A percentile compares a stretch with the other conserved stretches of the same genome.
Evolutionary conservation across 257 asterid genomes (phyloP).

Genomic region (Paraleonurus japonicus): DNA sequence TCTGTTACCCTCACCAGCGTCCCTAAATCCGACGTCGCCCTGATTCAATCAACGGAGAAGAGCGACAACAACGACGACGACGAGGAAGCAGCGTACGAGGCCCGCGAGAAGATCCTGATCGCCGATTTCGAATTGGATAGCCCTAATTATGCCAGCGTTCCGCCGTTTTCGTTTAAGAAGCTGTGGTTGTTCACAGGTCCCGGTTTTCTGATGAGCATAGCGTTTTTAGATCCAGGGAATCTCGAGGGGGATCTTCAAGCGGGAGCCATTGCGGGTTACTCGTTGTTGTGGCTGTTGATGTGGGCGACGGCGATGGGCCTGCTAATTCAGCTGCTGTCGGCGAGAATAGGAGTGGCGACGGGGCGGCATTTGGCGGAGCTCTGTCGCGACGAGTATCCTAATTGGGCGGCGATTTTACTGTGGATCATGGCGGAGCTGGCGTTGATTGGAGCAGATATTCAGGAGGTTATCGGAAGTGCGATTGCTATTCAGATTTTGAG

Average conservation of each 20-base stretch:
- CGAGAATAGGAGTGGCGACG: constrained; percentile 84
- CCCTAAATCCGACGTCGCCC: constrained; percentile 33
- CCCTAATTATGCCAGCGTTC: constrained; percentile 39
- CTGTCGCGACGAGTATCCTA: constrained; percentile 86
- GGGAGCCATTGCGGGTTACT: constrained; percentile 94
- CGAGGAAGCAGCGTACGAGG: constrained; percentile 53
- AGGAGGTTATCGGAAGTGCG: constrained; percentile 97
- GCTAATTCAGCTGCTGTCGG: constrained; percentile 78
- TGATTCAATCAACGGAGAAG: constrained; percentile 10
- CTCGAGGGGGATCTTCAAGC: constrained; percentile 95
- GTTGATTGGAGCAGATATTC: constrained; percentile 91
- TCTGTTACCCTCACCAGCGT: constrained; percentile 37
- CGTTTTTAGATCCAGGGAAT: constrained; percentile 92
- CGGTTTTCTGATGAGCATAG: constrained; percentile 91
- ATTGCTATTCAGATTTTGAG: constrained; percentile 89
- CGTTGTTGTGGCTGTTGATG: constrained; percentile 77
- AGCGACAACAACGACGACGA: constrained; percentile 29
- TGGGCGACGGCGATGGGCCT: constrained; percentile 95
- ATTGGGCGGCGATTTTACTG: constrained; percentile 71
- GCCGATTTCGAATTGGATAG: constrained; percentile 51
- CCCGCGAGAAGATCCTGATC: constrained; percentile 57
- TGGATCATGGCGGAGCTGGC: constrained; percentile 98
- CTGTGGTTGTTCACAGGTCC: constrained; percentile 94
- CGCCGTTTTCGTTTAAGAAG: constrained; percentile 76
- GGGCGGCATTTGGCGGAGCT: constrained; percentile 95